Evolutionary conservation across 768 basidiomycete genomes (phyloP), one percentile per base, ranked within the genome.

Genomic region (Tricholoma furcatifolium): DNA sequence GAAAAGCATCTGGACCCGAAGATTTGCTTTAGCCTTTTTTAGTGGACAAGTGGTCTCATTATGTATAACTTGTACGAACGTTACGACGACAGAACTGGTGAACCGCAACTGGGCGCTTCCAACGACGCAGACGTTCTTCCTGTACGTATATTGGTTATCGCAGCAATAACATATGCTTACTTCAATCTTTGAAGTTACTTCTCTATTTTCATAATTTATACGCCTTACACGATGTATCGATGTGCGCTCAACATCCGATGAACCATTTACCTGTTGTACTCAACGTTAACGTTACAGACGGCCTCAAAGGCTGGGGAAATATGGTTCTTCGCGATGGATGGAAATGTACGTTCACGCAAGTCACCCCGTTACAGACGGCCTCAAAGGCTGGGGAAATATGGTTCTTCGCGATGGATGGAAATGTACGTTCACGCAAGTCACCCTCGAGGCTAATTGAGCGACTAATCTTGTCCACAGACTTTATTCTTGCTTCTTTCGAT

Each of bases 21-120:
- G 83, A 10, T 92, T 93, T 67, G 65, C 81, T 8, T 72, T 88
- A 27, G 81, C 86, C 18, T 66, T 93, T 32, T 48, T 92, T 23
- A 84, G 87, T 3, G 92, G 92, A 11, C 92, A 94, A 67, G 66
- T 93, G 27, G 85, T 93, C 31, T 92, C 91, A 46, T 65, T 93
- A 47, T 93, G 92, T 66, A 93, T 94, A 51, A 93, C 91, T 12
- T 90, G 87, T 67, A 94, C 91, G 48, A 93, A 87, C 62, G 86
- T 93, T 23, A 88, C 88, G 34, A 93, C 92, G 4, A 87, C 88
- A 17, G 89, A 92, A 65, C 75, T 93, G 32, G 79, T 84, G 9
- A 69, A 50, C 32, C 72, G 88, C 47, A 82, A 83, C 62, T 92
- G 90, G 85, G 70, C 77, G 11, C 65, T 91, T 43, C 83, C 91